Evolutionary conservation across 2,329 filamentous ascomycete genomes (phyloP), one percentile per base, ranked within the genome.

Genomic region (Herpotrichia juniperi): DNA sequence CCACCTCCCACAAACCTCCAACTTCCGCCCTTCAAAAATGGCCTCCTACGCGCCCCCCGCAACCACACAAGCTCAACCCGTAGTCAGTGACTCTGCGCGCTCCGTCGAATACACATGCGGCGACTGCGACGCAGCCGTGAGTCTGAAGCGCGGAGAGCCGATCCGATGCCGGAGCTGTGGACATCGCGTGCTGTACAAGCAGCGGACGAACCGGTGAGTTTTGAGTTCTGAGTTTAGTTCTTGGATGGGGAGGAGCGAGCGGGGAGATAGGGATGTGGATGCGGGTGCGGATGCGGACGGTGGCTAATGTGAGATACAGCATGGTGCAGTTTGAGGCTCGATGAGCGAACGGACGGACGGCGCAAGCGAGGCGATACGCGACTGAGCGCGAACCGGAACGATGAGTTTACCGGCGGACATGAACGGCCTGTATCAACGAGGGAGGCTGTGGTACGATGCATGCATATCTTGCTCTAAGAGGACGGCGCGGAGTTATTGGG

Each of bases 251-350:
- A 12, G 31, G 51, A 37, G 45, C 17, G 28, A 31, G 14, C n/a
- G n/a, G n/a, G n/a, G n/a, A n/a, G n/a, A n/a, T n/a, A n/a, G n/a
- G n/a, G n/a, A n/a, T n/a, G n/a, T n/a, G n/a, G 45, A 32, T 35
- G 22, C 17, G 25, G 31, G 47, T 22, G 5, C 11, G 26, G 4
- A 26, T 25, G 14, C 45, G 43, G 10, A 48, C 14, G 11, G 34
- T 35, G 42, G 59, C 60, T 69, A 59, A 65, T 46, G 28, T 17
- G 17, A 28, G 17, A 16, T 40, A 17, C 52, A 75, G 93, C 71
- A 97, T 97, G 93, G 93, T 97, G 46, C 94, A 99, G 78, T 97
- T 99, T 69, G 93, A 99, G 81, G 94, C 94, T 46, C 86, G 93
- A 77, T 97, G 62, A 71, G 30, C 3, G 25, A 37, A 21, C 17